Evolutionary conservation across 2,329 filamentous ascomycete genomes (phyloP).

Genomic region (Curvularia eragrostidis): DNA sequence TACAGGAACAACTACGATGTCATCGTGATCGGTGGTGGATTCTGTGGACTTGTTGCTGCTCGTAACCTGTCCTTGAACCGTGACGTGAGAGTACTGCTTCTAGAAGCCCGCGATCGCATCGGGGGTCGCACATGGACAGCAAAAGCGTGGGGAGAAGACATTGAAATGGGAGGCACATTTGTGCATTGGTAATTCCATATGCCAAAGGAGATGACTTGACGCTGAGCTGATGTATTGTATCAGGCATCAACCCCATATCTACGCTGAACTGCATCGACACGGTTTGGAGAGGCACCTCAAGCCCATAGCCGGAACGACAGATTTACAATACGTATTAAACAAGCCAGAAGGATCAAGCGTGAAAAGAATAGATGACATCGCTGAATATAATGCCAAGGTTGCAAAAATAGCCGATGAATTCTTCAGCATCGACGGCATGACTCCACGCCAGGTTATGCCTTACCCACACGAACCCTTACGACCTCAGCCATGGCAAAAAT

Average conservation of each 20-base stretch:
- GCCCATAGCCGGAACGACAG: neutral
- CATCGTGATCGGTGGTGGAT: neutral
- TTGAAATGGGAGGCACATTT: constrained; percentile 1
- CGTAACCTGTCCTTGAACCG: constrained; percentile 1
- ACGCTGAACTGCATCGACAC: constrained; percentile 2
- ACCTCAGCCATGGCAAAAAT: constrained; percentile 1
- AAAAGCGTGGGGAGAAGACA: neutral
- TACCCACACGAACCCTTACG: neutral
- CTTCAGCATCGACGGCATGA: constrained; percentile 1
- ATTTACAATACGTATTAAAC: neutral
- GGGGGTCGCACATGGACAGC: neutral
- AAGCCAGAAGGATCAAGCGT: constrained; percentile 4
- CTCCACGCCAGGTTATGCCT: constrained; percentile 1
- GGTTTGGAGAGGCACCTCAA: neutral
- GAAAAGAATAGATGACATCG: neutral
- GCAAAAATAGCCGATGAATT: neutral
- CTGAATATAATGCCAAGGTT: neutral
- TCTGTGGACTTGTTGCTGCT: constrained; percentile 1
- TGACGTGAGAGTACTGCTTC: neutral
- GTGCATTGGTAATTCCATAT: neutral
- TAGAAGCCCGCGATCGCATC: constrained; percentile 1
- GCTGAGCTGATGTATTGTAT: neutral
- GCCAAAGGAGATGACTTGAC: neutral
- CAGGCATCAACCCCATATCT: constrained; percentile 1
- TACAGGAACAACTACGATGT: neutral